Conservation (phyloP, 2,329 filamentous ascomycete species). For the Microdochium nivale region DNA sequence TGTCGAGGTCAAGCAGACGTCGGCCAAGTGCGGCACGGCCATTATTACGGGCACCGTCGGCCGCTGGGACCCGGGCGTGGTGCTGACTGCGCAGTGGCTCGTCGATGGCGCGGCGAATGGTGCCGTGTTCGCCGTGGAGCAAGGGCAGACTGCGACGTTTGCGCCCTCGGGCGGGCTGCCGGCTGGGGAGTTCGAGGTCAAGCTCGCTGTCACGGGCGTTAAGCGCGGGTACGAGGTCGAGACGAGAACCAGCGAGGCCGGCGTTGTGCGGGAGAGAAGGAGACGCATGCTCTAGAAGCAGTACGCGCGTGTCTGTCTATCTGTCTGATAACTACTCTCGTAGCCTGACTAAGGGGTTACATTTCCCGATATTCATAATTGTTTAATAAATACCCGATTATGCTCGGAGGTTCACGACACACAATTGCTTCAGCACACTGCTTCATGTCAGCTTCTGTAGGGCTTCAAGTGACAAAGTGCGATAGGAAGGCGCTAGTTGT, state of each 20-base stretch:
- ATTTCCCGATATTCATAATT: too few species aligned
- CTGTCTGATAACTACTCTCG: too few species aligned
- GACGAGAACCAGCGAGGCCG: conserved; percentile 5
- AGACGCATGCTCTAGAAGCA: too few species aligned
- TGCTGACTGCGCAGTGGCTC: conserved; percentile 9
- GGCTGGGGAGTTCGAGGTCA: conserved; percentile 1
- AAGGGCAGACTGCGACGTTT: conserved; percentile 5
- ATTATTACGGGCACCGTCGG: conserved; percentile 7
- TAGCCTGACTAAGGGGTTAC: too few species aligned
- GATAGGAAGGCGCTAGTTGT: too few species aligned
- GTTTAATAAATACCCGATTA: too few species aligned
- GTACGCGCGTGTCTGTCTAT: too few species aligned
- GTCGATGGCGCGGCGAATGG: conserved; percentile 7
- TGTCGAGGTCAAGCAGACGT: conserved; percentile 2
- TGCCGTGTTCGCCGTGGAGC: conserved; percentile 7
- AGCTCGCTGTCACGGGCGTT: conserved; percentile 8
- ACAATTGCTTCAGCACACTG: too few species aligned
- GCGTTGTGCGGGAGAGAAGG: neutral
- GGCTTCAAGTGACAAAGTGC: too few species aligned
- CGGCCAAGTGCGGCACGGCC: conserved; percentile 1
- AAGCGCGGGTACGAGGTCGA: conserved; percentile 11
- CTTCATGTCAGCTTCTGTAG: too few species aligned
- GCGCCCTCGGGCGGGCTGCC: neutral
- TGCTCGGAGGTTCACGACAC: too few species aligned
- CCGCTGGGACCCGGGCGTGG: conserved; percentile 12